phyloP scores from a whole-genome alignment of 495 filamentous ascomycete genomes.

The Durotheca rogersii region DNA sequence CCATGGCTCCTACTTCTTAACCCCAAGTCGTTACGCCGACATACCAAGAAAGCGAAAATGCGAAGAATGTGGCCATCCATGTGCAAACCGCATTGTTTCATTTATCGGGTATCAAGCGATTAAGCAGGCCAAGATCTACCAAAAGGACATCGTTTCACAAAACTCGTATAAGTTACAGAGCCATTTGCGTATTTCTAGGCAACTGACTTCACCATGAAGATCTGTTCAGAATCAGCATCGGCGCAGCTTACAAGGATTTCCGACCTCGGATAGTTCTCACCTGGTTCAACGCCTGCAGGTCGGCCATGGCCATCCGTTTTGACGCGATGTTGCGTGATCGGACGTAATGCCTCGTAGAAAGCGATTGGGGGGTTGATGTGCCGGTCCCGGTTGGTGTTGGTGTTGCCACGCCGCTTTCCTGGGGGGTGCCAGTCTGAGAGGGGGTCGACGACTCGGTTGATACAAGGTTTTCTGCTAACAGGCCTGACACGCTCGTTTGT shows the following conservation, averaged over 20 bases:
- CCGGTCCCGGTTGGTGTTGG: slow-evolving; percentile 21
- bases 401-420: slow-evolving; percentile 21
- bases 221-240: slow-evolving; percentile 14
- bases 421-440: slow-evolving; percentile 1
- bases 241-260: not conserved
- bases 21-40: no score
- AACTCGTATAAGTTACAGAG: no score
- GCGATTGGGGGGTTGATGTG: slow-evolving; percentile 20
- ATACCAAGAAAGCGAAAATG: no score
- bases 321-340: slow-evolving; percentile 29
- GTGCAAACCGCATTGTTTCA: no score
- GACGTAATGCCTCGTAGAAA: slow-evolving; percentile 17
- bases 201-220: slow-evolving; percentile 31
- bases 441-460: slow-evolving; percentile 9
- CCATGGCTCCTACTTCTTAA: no score
- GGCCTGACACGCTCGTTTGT: slow-evolving; percentile 26
- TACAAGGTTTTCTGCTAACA: slow-evolving; percentile 8
- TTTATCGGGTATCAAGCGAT: slow-evolving; percentile 26
- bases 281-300: slow-evolving; percentile 27
- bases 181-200: slow-evolving; percentile 1
- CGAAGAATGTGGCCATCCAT: no score
- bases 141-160: no score
- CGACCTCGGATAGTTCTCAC: slow-evolving; percentile 5
- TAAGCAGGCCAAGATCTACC: no score
- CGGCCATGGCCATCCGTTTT: slow-evolving; percentile 27